Conservation (phyloP, 139 green algal genomes). For the Edaphochlamys debaryana region DNA sequence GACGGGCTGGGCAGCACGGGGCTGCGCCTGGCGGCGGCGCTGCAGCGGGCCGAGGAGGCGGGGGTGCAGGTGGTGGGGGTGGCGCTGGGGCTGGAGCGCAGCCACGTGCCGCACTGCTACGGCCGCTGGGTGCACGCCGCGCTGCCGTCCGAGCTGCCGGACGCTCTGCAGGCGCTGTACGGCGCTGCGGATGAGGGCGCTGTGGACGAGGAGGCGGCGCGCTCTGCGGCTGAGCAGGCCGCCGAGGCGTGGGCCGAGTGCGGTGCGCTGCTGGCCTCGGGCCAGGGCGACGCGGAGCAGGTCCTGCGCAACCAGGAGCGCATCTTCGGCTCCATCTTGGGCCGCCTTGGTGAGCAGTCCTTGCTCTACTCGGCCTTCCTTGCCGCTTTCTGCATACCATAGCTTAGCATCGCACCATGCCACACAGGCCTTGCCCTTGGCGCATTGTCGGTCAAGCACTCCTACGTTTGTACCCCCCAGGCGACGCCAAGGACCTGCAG, state of each 20-base stretch:
- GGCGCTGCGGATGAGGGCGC: too few species aligned
- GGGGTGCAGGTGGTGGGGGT: slow-evolving; percentile 59
- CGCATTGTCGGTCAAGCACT: too few species aligned
- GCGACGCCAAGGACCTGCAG: slow-evolving; percentile 43
- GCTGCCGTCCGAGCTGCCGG: slow-evolving; percentile 45
- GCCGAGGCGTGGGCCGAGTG: slow-evolving; percentile 31
- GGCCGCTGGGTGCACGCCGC: slow-evolving; percentile 48
- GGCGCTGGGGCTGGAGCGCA: slow-evolving; percentile 50
- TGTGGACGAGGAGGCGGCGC: neutral
- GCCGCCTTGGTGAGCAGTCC: slow-evolving; percentile 15
- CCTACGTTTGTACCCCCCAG: too few species aligned
- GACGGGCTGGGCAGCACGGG: slow-evolving; percentile 59
- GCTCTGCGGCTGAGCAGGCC: neutral
- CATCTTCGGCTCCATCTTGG: slow-evolving; percentile 42
- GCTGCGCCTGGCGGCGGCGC: slow-evolving; percentile 39
- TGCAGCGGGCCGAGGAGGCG: too few species aligned
- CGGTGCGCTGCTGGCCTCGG: slow-evolving; percentile 30
- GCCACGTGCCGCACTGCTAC: slow-evolving; percentile 49
- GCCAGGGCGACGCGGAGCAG: slow-evolving; percentile 18
- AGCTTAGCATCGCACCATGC: too few species aligned
- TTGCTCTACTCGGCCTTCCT: too few species aligned
- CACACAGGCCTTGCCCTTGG: too few species aligned
- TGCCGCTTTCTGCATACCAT: too few species aligned
- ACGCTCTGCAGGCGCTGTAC: slow-evolving; percentile 52
- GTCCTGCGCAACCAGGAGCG: slow-evolving; percentile 36